Conservation (phyloP, 495 filamentous ascomycete species). For the Lepidopterella palustris region DNA sequence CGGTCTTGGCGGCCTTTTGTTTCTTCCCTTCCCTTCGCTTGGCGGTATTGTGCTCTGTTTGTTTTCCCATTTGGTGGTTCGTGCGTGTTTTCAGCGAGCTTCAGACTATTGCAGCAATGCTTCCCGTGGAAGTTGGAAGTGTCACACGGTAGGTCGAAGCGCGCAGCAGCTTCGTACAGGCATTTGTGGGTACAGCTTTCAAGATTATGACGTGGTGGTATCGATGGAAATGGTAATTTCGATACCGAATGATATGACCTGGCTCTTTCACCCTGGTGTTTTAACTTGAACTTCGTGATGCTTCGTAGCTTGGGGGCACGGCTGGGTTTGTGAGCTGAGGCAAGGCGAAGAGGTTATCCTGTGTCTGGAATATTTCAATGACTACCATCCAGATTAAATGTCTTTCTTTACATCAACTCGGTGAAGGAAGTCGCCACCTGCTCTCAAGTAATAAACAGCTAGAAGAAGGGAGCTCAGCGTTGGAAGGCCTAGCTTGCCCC, state of each 20-base stretch:
- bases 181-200: too few relatives aligned
- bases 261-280: conserved; percentile 69
- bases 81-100: background rate
- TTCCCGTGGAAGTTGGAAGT: background rate
- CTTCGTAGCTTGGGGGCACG: conserved; percentile 48
- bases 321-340: too few relatives aligned
- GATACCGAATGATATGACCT: conserved; percentile 3
- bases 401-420: too few relatives aligned
- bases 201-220: background rate
- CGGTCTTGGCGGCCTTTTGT: too few relatives aligned
- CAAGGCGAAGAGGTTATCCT: too few relatives aligned
- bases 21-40: background rate
- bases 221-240: background rate
- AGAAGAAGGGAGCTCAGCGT: too few relatives aligned
- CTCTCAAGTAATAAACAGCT: too few relatives aligned
- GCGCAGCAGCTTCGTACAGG: background rate
- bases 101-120: conserved; percentile 6
- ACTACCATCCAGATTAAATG: too few relatives aligned
- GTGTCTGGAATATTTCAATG: too few relatives aligned
- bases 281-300: conserved; percentile 83
- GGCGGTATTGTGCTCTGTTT: background rate
- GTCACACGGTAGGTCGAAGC: background rate
- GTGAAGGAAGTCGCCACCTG: too few relatives aligned
- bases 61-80: background rate
- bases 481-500: too few relatives aligned